These are phyloP conservation scores for Cadophora sp. DNA, from an alignment of 2,329 filamentous ascomycete genomes.

Conservation along the genomic window DNA sequence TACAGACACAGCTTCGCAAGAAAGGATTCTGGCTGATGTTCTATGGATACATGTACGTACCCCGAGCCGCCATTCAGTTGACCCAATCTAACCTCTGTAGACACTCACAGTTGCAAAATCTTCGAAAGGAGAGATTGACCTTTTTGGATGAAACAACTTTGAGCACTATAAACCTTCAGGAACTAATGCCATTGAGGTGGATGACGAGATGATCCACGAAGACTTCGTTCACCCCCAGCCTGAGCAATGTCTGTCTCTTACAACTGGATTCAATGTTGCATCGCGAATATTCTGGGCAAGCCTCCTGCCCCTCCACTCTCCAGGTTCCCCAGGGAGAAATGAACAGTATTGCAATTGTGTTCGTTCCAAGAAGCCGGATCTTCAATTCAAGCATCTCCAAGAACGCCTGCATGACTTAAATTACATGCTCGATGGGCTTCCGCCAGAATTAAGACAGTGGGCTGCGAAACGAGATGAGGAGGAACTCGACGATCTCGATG, in stretches of 20 bases:
- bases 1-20: constrained; percentile 47
- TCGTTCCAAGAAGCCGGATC: constrained; percentile 13
- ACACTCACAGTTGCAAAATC: constrained; percentile 36
- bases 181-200: constrained; percentile 43
- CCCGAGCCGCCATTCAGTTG: not conserved
- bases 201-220: constrained; percentile 42
- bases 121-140: constrained; percentile 37
- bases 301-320: constrained; percentile 20
- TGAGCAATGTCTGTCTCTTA: constrained; percentile 35
- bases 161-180: constrained; percentile 43
- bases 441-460: constrained; percentile 40
- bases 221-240: constrained; percentile 36
- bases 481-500: not conserved
- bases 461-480: constrained; percentile 34
- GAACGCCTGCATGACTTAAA: constrained; percentile 42
- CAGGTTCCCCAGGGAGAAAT: not conserved
- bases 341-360: constrained; percentile 15
- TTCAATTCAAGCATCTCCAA: constrained; percentile 35
- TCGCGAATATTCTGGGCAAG: constrained; percentile 41
- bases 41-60: constrained; percentile 39
- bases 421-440: constrained; percentile 42
- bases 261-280: constrained; percentile 42
- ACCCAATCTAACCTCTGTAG: not conserved
- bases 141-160: constrained; percentile 44
- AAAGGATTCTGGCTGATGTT: constrained; percentile 48